Evolutionary conservation across 2,329 filamentous ascomycete species (phyloP), one percentile per base, ranked within the genome.

Genomic region (Fusarium sp.): DNA sequence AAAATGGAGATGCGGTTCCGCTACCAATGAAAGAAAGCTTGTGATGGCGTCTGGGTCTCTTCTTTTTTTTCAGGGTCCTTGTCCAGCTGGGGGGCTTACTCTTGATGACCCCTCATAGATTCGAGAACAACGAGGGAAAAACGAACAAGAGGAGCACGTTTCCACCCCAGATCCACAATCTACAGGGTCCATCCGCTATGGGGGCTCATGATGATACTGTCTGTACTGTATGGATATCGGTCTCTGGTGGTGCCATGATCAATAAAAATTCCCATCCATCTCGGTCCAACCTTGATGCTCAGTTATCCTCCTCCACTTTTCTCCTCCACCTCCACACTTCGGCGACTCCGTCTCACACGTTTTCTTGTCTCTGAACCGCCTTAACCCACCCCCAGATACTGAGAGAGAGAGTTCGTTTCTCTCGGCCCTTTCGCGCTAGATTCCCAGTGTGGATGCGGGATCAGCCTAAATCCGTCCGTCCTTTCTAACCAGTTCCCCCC

Each of bases 121-220:
- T 40, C 51, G 17, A 60, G 31, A 65, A 55, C 20, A 33, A 31
- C n/a, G 20, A 57, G 36, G 49, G 58, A 67, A 62, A 58, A 46
- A 69, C 53, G 49, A 33, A 69, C 59, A 56, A 24, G 24, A 24
- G 12, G 24, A 46, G 12, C 42, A 46, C 42, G 42, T 73, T 70
- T 73, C 66, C 57, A 73, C 70, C 67, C 71, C 67, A 69, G 71
- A 69, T 74, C 71, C 71, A 74, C 71, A 40, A 22, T 46, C 42
- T 46, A 59, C 40, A 42, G 20, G 42, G 20, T 46, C 42, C 42
- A 49, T 3, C 44, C 22, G 46, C 6, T 6, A 55, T 55, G 51
- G 51, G 29, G 29, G 11, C 51, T 55, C 51, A 55, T 27, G 51
- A 51, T 17, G 44, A 49, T 49, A 29, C 31, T 14, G 31, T 33